phyloP scores from a whole-genome alignment of 495 filamentous ascomycete genomes.

The Penicillium diatomitis region DNA sequence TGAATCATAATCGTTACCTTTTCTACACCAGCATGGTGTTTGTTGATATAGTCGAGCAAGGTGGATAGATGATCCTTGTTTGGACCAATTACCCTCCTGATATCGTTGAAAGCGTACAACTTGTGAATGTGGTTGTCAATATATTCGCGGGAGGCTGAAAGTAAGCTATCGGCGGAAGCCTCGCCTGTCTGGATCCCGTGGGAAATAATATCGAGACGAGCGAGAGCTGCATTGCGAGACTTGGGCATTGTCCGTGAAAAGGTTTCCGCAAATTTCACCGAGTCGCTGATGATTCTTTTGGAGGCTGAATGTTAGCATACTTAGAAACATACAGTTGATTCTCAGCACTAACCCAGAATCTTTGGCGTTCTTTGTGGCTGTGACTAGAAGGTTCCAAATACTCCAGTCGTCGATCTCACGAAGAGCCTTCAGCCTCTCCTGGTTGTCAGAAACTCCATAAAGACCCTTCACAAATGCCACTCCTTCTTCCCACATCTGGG shows the following conservation, averaged over 20 bases:
- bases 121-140: slow-evolving; percentile 42
- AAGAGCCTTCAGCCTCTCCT: slow-evolving; percentile 24
- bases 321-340: slow-evolving; percentile 2
- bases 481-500: slow-evolving; percentile 38
- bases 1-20: slow-evolving; percentile 20
- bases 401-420: slow-evolving; percentile 48
- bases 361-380: slow-evolving; percentile 19
- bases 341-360: slow-evolving; percentile 21
- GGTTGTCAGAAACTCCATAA: slow-evolving; percentile 26
- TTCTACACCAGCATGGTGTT: slow-evolving; percentile 15
- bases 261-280: slow-evolving; percentile 21
- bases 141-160: slow-evolving; percentile 38
- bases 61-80: slow-evolving; percentile 25
- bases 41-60: slow-evolving; percentile 27
- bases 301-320: background rate
- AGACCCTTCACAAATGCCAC: slow-evolving; percentile 33
- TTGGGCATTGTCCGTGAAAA: slow-evolving; percentile 15
- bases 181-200: slow-evolving; percentile 22
- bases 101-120: slow-evolving; percentile 46
- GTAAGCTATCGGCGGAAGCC: slow-evolving; percentile 23
- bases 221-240: slow-evolving; percentile 42
- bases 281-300: slow-evolving; percentile 23
- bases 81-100: slow-evolving; percentile 36
- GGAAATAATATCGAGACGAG: slow-evolving; percentile 22
- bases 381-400: slow-evolving; percentile 42